phyloP scores from a whole-genome alignment of 148 eudicot species.

The Nyssa sinensis region DNA sequence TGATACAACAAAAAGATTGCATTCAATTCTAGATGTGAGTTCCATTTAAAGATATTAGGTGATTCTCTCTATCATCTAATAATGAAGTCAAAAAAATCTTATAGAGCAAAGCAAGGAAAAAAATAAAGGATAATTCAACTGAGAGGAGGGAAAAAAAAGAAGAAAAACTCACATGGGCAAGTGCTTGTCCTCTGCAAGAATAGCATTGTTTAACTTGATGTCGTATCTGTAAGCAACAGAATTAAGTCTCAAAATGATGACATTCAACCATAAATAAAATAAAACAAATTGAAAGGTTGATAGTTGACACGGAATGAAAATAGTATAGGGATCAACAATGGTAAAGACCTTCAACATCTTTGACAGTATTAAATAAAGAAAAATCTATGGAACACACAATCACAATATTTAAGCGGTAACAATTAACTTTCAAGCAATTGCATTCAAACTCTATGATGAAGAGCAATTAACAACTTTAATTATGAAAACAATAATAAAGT shows the following conservation, averaged over 20 bases:
- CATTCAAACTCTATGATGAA: not conserved
- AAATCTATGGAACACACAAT: not conserved
- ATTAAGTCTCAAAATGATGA: not conserved
- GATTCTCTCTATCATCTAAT: not conserved
- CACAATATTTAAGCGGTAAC: not conserved
- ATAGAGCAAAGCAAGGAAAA: not conserved
- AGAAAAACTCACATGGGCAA: conserved; percentile 65
- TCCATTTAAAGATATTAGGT: not conserved
- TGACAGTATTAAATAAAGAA: not conserved
- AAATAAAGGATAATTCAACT: not conserved
- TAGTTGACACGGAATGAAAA: not conserved
- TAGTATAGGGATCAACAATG: not conserved
- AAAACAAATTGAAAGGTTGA: not conserved
- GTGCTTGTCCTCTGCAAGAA: conserved; percentile 93
- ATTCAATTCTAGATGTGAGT: not conserved
- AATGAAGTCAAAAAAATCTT: not conserved
- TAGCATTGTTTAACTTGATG: conserved; percentile 73
- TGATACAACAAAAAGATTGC: not conserved
- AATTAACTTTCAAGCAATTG: not conserved
- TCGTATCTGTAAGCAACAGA: conserved; percentile 44
- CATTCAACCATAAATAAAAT: not conserved
- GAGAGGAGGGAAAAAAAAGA: not conserved
- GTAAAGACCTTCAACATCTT: no score
- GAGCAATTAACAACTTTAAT: not conserved
- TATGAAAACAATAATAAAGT: not conserved